These are phyloP conservation scores for Colletotrichum liaoningense DNA, from an alignment of 2,329 filamentous ascomycete species.

Conservation along the genomic window DNA sequence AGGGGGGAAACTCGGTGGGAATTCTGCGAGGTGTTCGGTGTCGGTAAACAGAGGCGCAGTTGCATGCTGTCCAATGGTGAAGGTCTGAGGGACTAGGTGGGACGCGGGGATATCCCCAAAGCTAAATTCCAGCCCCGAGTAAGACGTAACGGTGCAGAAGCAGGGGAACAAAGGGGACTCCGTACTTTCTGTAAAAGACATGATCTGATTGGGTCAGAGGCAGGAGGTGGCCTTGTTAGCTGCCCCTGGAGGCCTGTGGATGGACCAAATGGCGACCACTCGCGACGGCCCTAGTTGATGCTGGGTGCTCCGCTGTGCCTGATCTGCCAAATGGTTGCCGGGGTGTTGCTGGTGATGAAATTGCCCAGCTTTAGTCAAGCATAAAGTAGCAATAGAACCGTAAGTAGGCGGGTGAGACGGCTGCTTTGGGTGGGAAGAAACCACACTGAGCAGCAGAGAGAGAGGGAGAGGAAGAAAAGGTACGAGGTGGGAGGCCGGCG, in stretches of 20 bases:
- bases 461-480: background rate
- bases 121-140: conserved; percentile 3
- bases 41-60: conserved; percentile 14
- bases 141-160: conserved; percentile 19
- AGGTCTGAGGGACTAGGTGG: too few relatives aligned
- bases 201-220: background rate
- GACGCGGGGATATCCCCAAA: background rate
- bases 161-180: background rate
- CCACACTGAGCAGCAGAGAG: background rate
- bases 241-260: background rate
- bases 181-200: background rate
- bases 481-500: background rate
- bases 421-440: conserved; percentile 12
- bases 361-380: conserved; percentile 25
- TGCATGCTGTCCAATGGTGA: conserved; percentile 2
- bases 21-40: background rate
- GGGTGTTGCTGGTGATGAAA: conserved; percentile 30
- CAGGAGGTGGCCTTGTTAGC: conserved; percentile 3
- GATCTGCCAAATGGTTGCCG: conserved; percentile 26
- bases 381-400: conserved; percentile 2
- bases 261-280: conserved; percentile 5
- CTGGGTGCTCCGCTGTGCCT: conserved; percentile 16
- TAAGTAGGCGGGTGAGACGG: conserved; percentile 1
- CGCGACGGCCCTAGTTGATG: conserved; percentile 1
- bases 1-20: conserved; percentile 1